Base-by-base conservation (phyloP, 352 stramenopile species). In the Thalassiosira hispida region DNA sequence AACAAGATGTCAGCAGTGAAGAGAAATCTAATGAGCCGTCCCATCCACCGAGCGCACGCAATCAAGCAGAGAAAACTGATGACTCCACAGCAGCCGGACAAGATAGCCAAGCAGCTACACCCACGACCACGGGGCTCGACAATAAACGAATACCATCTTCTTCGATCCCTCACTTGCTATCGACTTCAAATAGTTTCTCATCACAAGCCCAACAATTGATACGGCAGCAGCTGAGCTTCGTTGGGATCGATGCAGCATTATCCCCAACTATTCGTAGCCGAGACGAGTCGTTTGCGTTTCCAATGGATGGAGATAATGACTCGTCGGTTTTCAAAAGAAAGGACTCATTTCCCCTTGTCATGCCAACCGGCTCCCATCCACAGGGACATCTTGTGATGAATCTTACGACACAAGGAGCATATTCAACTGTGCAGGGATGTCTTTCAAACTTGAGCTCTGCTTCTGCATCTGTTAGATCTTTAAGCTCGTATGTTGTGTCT, bases 121-220 rank as follows among this genome's bases (percentile, higher is more conserved):
- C 55, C 33, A 66, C 53, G 35, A 35, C 44, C 27, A 56, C 46
- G 0, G 29, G 46, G 16, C 25, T 65, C n/a, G 57, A 53, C 38
- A 31, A 46, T n/a, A 47, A 1, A 69, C 40, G 55, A 46, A 70
- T 46, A 46, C 52, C 62, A 56, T 68, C 75, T 27, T 83, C 75
- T 44, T 83, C 75, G 4, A 83, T 83, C 33, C 75, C 75, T 33
- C 75, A 83, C 38, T 68, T 80, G 53, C 38, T 80, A 3, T 75
- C 63, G 33, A 14, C 46, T 27, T 11, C 46, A 12, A 49, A 49
- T 49, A 63, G 7, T 46, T 60, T 60, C 52, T 78, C 70, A 40
- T 18, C 14, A 12, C 53, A 63, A 22, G 51, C 33, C 14, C 18
- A 31, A 25, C 53, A 67, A 38, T 29, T 31, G 38, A 42, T 83